Conservation (phyloP, 1,284 basidiomycete genomes). For the Trichosporon sp. region DNA sequence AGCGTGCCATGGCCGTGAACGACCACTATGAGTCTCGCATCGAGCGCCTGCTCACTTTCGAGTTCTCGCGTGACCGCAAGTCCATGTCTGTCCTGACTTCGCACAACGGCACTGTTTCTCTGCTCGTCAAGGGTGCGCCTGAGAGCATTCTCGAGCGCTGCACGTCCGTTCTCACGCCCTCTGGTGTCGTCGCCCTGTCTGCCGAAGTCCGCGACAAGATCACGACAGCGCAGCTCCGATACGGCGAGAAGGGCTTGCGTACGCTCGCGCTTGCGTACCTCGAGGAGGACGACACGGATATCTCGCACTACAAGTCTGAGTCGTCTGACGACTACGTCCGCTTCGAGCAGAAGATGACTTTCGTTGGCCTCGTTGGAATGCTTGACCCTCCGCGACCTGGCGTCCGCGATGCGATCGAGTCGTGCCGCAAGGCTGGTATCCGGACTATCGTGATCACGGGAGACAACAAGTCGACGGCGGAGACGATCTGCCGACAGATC, state of each 20-base stretch:
- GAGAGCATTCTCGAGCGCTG: slow-evolving; percentile 86
- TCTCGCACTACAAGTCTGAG: slow-evolving; percentile 71
- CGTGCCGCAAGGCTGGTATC: slow-evolving; percentile 89
- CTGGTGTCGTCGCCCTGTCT: slow-evolving; percentile 59
- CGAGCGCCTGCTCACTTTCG: slow-evolving; percentile 81
- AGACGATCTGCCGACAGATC: slow-evolving; percentile 93
- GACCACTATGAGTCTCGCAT: slow-evolving; percentile 70
- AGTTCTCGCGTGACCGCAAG: slow-evolving; percentile 96
- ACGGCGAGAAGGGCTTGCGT: slow-evolving; percentile 76
- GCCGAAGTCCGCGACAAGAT: slow-evolving; percentile 59
- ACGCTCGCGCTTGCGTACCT: slow-evolving; percentile 87
- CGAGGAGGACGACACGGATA: slow-evolving; percentile 69
- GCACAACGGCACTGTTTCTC: slow-evolving; percentile 56
- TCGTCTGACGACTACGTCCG: slow-evolving; percentile 73
- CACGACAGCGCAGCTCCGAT: slow-evolving; percentile 60
- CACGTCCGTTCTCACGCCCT: slow-evolving; percentile 64
- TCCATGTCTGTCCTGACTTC: slow-evolving; percentile 91
- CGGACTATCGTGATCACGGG: slow-evolving; percentile 96
- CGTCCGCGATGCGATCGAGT: slow-evolving; percentile 76
- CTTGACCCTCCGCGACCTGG: slow-evolving; percentile 96
- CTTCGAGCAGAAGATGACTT: slow-evolving; percentile 85
- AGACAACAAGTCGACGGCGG: slow-evolving; percentile 96
- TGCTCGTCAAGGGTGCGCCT: slow-evolving; percentile 93
- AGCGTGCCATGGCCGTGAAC: slow-evolving; percentile 76
- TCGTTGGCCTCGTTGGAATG: slow-evolving; percentile 96